Evolutionary conservation across 2,329 filamentous ascomycete genomes (phyloP), one percentile per base, ranked within the genome.

Genomic region (Fusarium tjaetaba): DNA sequence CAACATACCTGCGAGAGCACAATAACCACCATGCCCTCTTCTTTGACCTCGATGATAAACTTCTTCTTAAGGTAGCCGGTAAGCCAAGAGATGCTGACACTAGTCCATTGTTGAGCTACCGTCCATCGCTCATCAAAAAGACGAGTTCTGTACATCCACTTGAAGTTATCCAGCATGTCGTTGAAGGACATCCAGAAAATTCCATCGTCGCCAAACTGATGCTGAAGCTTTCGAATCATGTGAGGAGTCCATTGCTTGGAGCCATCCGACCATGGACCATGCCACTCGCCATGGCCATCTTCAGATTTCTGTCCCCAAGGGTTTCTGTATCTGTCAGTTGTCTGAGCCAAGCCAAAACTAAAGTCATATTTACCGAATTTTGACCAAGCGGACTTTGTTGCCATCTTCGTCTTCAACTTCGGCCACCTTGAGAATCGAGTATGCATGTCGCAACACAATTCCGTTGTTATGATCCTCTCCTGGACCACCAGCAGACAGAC

Each of bases 241-340:
- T 93, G 88, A 0, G 91, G 84, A 3, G 91, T 94, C 92, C 92
- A 94, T 78, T 94, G 88, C 73, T 91, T 89, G 10, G 90, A 92
- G 1, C 92, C 92, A 78, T 94, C 92, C 42, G 89, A 90, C 92
- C 92, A 94, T 9, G 90, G 86, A 20, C 92, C 92, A 61, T 88
- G 90, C 92, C 92, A 94, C 81, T 93, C 92, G 55, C 84, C 83
- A 5, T 81, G 58, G 14, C 82, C 83, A 26, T 71, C 74, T n/a
- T 75, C 72, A 15, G 74, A 68, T 36, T 87, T 88, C 68, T 88
- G 84, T 18, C 92, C 92, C 92, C 92, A 94, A 0, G 92, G 92
- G 75, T 94, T 94, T 48, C 91, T 81, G 8, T 9, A 42, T 16
- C 18, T 30, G 56, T 76, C 4, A 76, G 56, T 32, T 43, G 28